Base-by-base conservation (phyloP, 768 basidiomycete species). In the Solioccasus polychromus region DNA sequence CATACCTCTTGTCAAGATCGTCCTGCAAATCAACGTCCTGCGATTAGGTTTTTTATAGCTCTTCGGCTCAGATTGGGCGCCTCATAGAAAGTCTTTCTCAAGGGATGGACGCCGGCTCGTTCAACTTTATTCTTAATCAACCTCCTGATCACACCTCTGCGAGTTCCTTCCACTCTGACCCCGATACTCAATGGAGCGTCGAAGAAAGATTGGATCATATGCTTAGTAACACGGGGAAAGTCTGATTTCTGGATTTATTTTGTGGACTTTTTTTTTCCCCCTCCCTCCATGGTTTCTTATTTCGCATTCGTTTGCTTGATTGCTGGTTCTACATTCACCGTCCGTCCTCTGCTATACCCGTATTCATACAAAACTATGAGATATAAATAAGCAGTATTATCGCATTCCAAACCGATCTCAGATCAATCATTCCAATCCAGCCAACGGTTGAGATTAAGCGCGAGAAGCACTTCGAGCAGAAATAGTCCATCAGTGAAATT, bases 1-100 rank as follows among this genome's bases (percentile, higher is more conserved):
- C 29, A 45, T 44, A 43, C 36, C 26, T 38, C 44, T 40, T 15
- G 18, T 47, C 42, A 31, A 12, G 45, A 28, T 47, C 38, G 14
- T 30, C 15, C 26, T 44, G 36, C 19, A 32, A 49, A 31, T 47
- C 39, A 35, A 62, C 38, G 22, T 48, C 34, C 42, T 23, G 44
- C 23, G 41, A 29, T 45, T 40, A 55, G 57, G 59, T 67, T 60
- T 69, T 58, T 62, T 57, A 59, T 48, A 56, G 83, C 54, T 80
- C 87, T 15, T 74, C 85, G 19, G 78, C 81, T 32, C 83, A 90
- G 50, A 91, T 92, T 61, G 87, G 85, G 34, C 85, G 82, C 54
- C 74, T 92, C 48, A 89, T 92, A 46, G 90, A 92, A 60, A 80
- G 70, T 57, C 79, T 92, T 60, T 90, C 89, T 37, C 83, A 83